phyloP scores from a whole-genome alignment of 2,329 filamentous ascomycete species.

The Immersiporthe knoxdaviesiana region DNA sequence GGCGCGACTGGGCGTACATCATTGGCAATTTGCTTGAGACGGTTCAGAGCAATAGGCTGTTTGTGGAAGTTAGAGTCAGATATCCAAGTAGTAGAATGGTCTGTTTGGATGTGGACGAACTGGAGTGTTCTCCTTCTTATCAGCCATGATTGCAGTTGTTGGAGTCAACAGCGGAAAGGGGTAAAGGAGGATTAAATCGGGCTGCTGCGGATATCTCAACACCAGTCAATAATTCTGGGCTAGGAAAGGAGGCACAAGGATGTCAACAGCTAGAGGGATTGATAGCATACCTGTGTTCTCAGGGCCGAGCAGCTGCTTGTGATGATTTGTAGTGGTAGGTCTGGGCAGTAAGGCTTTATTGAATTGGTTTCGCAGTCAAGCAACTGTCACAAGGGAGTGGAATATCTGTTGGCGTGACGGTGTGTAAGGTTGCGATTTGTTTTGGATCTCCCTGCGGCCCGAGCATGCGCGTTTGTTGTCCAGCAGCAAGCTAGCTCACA shows the following conservation, averaged over 20 bases:
- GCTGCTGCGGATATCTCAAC: not conserved
- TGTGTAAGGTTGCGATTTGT: conserved; percentile 17
- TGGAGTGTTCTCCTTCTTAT: conserved; percentile 28
- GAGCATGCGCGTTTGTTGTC: conserved; percentile 9
- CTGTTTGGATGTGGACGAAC: conserved; percentile 15
- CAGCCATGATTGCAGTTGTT: conserved; percentile 24
- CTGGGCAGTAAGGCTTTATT: not conserved
- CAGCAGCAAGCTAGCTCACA: not conserved
- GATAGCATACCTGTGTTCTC: not conserved
- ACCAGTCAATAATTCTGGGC: not conserved
- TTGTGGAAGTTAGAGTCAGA: conserved; percentile 16
- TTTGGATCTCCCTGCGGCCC: conserved; percentile 21
- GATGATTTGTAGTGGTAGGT: not conserved
- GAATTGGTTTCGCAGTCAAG: not conserved
- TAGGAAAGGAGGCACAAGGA: no score
- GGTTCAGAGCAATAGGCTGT: conserved; percentile 74
- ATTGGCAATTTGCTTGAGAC: conserved; percentile 82
- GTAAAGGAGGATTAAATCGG: conserved; percentile 13
- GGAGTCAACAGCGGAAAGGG: conserved; percentile 15
- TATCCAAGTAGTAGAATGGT: not conserved
- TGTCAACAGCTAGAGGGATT: not conserved
- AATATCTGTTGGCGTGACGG: conserved; percentile 21
- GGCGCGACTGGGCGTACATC: conserved; percentile 64
- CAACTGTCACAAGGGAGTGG: conserved; percentile 6
- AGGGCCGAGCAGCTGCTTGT: not conserved